These are phyloP conservation scores for Chaetomium cochliodes DNA, from an alignment of 495 filamentous ascomycete species.

Conservation along the genomic window DNA sequence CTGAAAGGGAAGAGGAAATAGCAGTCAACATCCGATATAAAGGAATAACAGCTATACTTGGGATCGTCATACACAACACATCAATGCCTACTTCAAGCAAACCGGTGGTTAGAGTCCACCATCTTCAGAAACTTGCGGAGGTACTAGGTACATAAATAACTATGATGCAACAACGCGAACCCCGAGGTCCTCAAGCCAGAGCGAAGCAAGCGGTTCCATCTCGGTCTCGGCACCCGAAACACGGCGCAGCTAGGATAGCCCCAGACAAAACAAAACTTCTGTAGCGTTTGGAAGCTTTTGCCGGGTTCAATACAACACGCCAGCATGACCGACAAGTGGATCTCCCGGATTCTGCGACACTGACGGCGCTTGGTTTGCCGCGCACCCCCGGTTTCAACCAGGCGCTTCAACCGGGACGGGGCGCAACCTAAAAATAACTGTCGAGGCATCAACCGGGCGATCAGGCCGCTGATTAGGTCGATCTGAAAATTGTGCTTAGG, in stretches of 20 bases:
- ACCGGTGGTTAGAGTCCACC: too few species aligned
- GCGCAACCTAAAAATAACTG: slow-evolving; percentile 4
- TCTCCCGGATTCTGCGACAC: not conserved
- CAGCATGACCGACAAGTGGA: not conserved
- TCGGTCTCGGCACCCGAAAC: not conserved
- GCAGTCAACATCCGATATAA: too few species aligned
- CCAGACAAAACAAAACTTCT: not conserved
- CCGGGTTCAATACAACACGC: too few species aligned
- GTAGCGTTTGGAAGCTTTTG: not conserved
- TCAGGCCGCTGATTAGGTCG: not conserved
- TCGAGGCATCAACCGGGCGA: not conserved
- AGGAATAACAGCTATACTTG: too few species aligned
- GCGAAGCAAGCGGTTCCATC: not conserved
- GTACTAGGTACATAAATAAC: too few species aligned
- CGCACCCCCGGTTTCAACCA: slow-evolving; percentile 6
- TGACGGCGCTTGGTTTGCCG: not conserved
- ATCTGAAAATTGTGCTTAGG: not conserved
- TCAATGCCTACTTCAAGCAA: too few species aligned
- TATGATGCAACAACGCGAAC: too few species aligned
- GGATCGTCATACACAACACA: too few species aligned
- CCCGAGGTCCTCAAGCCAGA: too few species aligned
- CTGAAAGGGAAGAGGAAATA: too few species aligned
- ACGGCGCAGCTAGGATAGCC: not conserved
- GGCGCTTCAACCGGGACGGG: slow-evolving; percentile 2
- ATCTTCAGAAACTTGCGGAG: too few species aligned